Evolutionary conservation across 768 basidiomycete species (phyloP).

Genomic region (Collybia mongolica): DNA sequence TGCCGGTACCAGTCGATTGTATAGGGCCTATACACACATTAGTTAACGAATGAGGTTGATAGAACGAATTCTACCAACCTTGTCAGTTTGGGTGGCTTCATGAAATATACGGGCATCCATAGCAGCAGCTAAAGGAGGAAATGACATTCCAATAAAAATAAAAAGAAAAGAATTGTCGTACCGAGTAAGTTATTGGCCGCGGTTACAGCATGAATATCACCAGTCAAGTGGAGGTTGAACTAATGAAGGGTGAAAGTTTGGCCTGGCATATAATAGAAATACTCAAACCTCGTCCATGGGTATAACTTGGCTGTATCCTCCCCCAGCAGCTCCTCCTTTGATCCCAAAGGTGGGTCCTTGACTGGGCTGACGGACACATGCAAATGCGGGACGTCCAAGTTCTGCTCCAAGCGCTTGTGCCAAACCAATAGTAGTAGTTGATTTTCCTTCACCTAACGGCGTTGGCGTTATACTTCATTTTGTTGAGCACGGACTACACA

Average conservation of each 20-base stretch:
- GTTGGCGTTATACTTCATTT: slow-evolving; percentile 84
- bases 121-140: slow-evolving; percentile 69
- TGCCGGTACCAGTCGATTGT: slow-evolving; percentile 85
- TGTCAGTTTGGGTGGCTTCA: slow-evolving; percentile 93
- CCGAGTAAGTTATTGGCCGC: slow-evolving; percentile 97
- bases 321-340: slow-evolving; percentile 98
- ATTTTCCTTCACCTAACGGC: slow-evolving; percentile 97
- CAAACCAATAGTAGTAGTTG: slow-evolving; percentile 95
- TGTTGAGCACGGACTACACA: slow-evolving; percentile 6
- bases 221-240: slow-evolving; percentile 96
- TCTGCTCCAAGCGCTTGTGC: slow-evolving; percentile 96
- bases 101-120: slow-evolving; percentile 98
- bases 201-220: slow-evolving; percentile 96
- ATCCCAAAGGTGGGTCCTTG: slow-evolving; percentile 99
- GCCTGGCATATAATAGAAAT: neutral
- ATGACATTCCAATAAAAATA: slow-evolving; percentile 4
- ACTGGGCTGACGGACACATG: slow-evolving; percentile 96
- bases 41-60: neutral
- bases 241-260: slow-evolving; percentile 21
- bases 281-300: slow-evolving; percentile 90
- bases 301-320: slow-evolving; percentile 98
- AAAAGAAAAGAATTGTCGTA: slow-evolving; percentile 25
- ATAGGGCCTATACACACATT: slow-evolving; percentile 57
- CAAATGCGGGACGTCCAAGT: slow-evolving; percentile 88
- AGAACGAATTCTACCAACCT: slow-evolving; percentile 38